phyloP scores from a whole-genome alignment of 1,284 basidiomycete species.

The Fistulina hepatica region DNA sequence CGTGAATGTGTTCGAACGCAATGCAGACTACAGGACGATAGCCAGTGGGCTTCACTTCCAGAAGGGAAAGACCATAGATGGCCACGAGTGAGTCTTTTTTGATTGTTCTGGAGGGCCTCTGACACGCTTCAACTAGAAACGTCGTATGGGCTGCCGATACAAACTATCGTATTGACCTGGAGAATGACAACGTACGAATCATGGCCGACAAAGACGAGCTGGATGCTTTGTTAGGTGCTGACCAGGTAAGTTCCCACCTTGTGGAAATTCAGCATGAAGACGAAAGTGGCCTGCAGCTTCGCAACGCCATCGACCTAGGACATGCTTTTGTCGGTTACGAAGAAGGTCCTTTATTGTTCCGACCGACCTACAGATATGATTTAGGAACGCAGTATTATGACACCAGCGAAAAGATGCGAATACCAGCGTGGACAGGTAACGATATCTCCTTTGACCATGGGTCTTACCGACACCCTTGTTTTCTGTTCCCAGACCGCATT shows the following conservation, averaged over 20 bases:
- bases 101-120: slow-evolving; percentile 6
- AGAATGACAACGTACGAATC: slow-evolving; percentile 70
- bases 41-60: slow-evolving; percentile 74
- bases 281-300: slow-evolving; percentile 36
- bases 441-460: slow-evolving; percentile 12
- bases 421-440: slow-evolving; percentile 96
- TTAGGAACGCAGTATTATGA: slow-evolving; percentile 82
- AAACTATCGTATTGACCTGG: slow-evolving; percentile 88
- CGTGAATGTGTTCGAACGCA: slow-evolving; percentile 80
- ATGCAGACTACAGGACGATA: slow-evolving; percentile 89
- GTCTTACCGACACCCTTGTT: slow-evolving; percentile 1
- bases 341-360: slow-evolving; percentile 83
- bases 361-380: slow-evolving; percentile 86
- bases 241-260: slow-evolving; percentile 50
- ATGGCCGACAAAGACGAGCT: slow-evolving; percentile 56
- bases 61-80: slow-evolving; percentile 78
- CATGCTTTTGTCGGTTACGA: slow-evolving; percentile 76
- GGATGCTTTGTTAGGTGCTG: slow-evolving; percentile 65
- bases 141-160: slow-evolving; percentile 92
- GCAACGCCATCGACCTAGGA: slow-evolving; percentile 56
- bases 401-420: slow-evolving; percentile 90
- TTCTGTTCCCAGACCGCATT: slow-evolving; percentile 64
- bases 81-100: slow-evolving; percentile 66
- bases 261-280: neutral
- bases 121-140: slow-evolving; percentile 43